Conservation (phyloP, 2,329 filamentous ascomycete species). For the Xylaria polymorpha region DNA sequence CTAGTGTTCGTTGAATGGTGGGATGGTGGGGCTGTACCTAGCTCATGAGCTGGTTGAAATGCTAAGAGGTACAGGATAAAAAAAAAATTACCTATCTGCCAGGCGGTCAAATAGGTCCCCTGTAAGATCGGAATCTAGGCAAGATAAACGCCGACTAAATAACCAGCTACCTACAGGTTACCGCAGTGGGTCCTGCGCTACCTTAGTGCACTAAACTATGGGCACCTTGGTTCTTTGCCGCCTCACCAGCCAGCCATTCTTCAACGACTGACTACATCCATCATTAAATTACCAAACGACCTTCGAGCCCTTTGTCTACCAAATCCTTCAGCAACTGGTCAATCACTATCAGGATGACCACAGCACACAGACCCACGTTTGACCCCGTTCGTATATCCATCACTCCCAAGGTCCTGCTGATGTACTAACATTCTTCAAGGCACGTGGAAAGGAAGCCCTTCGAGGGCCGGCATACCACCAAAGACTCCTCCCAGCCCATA, state of each 20-base stretch:
- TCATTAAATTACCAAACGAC: neutral
- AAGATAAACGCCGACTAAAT: slow-evolving; percentile 2
- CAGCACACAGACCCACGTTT: slow-evolving; percentile 88
- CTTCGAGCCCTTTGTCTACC: neutral
- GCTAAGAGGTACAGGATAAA: neutral
- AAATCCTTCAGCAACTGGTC: slow-evolving; percentile 2
- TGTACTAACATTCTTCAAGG: slow-evolving; percentile 60
- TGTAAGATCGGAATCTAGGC: slow-evolving; percentile 38
- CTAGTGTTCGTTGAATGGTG: slow-evolving; percentile 36
- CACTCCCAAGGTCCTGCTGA: neutral
- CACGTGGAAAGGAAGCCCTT: slow-evolving; percentile 92
- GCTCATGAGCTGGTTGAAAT: neutral
- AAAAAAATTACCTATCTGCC: slow-evolving; percentile 54
- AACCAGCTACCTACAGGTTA: slow-evolving; percentile 8
- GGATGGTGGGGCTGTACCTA: slow-evolving; percentile 39
- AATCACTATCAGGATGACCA: slow-evolving; percentile 64
- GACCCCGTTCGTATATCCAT: slow-evolving; percentile 76
- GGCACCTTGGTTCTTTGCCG: neutral
- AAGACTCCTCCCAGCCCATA: slow-evolving; percentile 92
- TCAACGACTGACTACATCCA: slow-evolving; percentile 7
- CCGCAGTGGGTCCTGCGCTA: neutral
- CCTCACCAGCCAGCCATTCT: slow-evolving; percentile 6
- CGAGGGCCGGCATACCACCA: slow-evolving; percentile 96
- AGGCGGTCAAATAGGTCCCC: slow-evolving; percentile 57
- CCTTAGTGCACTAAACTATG: neutral